Evolutionary conservation across 768 basidiomycete genomes (phyloP).

Genomic region (Suillus clintonianus): DNA sequence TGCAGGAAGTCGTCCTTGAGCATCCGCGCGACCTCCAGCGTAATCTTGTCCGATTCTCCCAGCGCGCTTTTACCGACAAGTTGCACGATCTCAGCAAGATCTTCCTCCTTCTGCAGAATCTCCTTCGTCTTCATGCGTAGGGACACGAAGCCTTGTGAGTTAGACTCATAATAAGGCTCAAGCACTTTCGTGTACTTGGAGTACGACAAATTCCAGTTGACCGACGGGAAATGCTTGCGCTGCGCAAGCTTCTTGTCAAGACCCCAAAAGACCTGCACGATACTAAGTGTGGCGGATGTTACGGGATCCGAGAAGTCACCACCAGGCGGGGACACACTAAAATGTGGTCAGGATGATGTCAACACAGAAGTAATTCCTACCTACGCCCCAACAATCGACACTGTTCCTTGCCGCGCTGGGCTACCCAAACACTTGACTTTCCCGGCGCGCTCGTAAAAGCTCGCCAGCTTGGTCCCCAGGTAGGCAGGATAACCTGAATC

Average conservation of each 20-base stretch:
- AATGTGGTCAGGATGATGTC: slow-evolving; percentile 10
- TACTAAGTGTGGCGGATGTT: slow-evolving; percentile 94
- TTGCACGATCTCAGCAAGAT: slow-evolving; percentile 98
- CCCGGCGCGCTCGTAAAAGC: slow-evolving; percentile 98
- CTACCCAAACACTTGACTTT: slow-evolving; percentile 92
- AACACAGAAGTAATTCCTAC: slow-evolving; percentile 34
- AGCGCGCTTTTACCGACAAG: slow-evolving; percentile 98
- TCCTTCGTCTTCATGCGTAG: slow-evolving; percentile 91
- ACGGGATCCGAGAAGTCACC: slow-evolving; percentile 99
- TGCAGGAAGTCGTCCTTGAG: slow-evolving; percentile 97
- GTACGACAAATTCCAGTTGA: slow-evolving; percentile 99
- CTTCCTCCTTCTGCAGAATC: slow-evolving; percentile 98
- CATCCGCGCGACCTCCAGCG: slow-evolving; percentile 95
- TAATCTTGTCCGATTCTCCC: slow-evolving; percentile 97
- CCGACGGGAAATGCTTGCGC: slow-evolving; percentile 99
- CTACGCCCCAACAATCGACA: slow-evolving; percentile 98
- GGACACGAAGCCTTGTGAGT: slow-evolving; percentile 94
- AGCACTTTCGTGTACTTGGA: slow-evolving; percentile 97
- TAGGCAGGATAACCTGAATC: slow-evolving; percentile 99
- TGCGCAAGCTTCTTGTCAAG: slow-evolving; percentile 99
- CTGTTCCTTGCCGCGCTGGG: slow-evolving; percentile 85
- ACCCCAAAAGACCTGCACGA: slow-evolving; percentile 99
- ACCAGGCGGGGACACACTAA: slow-evolving; percentile 95
- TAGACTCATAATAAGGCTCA: slow-evolving; percentile 88
- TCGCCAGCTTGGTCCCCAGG: slow-evolving; percentile 90